Base-by-base conservation (phyloP, 139 green algal genomes). In the Chlamydomonas asymmetrica region DNA sequence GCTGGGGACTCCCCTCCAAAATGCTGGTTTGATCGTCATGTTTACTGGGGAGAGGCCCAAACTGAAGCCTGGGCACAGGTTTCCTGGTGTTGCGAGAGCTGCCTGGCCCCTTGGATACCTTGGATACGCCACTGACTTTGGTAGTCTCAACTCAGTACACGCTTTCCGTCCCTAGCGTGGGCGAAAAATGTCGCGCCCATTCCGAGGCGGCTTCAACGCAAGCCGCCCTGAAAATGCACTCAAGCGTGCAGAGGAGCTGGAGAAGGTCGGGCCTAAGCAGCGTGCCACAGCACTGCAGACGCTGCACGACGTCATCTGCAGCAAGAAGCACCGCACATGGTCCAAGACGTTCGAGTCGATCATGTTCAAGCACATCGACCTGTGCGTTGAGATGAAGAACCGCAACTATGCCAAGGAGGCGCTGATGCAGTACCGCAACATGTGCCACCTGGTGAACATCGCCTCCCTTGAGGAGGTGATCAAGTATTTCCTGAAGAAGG, bases 391-490 rank as follows among this genome's bases (percentile, higher is more conserved):
- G 63, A 94, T 95, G 84, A 92, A 93, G 85, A 88, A 90, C 84
- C 93, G 95, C 31, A 91, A 95, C 56, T 92, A 97, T 37, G 92
- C 91, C 67, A 99, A 99, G 90, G 97, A 99, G 76, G 97, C 93
- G 16, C 88, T 99, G 60, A 97, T 98, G 74, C 95, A 98, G 87
- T 99, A 98, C 84, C 85, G 97, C 29, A 99, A 99, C 80, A 90
- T 97, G 41, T 98, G 94, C 80, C 97, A 99, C 86, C 85, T 92
- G 32, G 91, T 95, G 16, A 99, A 98, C 79, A 95, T 99, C 61
- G 84, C 78, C 52, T 97, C 90, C 32, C 89, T 99, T 35, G 96
- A 98, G 82, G 93, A 98, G 72, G 95, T 99, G 39, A 98, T 99
- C 77, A 98, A 97, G 83, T 91, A 98, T 78, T 97, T 98, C 81